phyloP scores from a whole-genome alignment of 2,329 filamentous ascomycete species.

The Graphilbum fragrans region DNA sequence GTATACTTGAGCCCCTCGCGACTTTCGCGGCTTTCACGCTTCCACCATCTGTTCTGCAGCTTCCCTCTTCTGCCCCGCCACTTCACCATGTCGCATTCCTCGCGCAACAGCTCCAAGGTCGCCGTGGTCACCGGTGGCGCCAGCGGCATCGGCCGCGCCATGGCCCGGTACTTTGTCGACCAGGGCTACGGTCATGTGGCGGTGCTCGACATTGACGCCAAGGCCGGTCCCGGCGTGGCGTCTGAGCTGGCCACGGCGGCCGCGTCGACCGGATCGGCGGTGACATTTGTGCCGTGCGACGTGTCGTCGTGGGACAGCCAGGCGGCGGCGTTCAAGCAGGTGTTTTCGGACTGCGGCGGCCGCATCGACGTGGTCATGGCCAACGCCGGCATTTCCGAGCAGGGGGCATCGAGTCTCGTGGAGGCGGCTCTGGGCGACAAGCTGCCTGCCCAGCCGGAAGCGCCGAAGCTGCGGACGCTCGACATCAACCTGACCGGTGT shows the following conservation, averaged over 20 bases:
- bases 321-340: slow-evolving; percentile 15
- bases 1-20: too few relatives aligned
- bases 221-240: slow-evolving; percentile 13
- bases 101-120: too few relatives aligned
- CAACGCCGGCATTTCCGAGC: slow-evolving; percentile 35
- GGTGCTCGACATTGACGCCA: slow-evolving; percentile 20
- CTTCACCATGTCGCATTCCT: too few relatives aligned
- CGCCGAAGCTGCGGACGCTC: slow-evolving; percentile 23
- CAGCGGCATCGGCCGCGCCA: slow-evolving; percentile 22
- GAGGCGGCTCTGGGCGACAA: slow-evolving; percentile 11
- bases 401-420: slow-evolving; percentile 18
- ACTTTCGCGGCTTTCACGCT: too few relatives aligned
- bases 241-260: slow-evolving; percentile 15
- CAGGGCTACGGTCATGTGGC: slow-evolving; percentile 17
- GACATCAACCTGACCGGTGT: slow-evolving; percentile 26
- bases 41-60: neutral
- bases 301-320: slow-evolving; percentile 24
- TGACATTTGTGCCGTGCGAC: slow-evolving; percentile 22
- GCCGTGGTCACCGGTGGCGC: slow-evolving; percentile 23
- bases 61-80: too few relatives aligned
- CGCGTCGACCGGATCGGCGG: slow-evolving; percentile 9
- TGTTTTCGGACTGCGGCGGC: slow-evolving; percentile 12
- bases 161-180: slow-evolving; percentile 21
- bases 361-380: slow-evolving; percentile 33
- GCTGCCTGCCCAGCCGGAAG: slow-evolving; percentile 18